A percentile compares a stretch with the other conserved stretches of the same genome.
These are phyloP conservation scores for Escovopsis sp. DNA, from an alignment of 2,329 filamentous ascomycete species.

Conservation along the genomic window DNA sequence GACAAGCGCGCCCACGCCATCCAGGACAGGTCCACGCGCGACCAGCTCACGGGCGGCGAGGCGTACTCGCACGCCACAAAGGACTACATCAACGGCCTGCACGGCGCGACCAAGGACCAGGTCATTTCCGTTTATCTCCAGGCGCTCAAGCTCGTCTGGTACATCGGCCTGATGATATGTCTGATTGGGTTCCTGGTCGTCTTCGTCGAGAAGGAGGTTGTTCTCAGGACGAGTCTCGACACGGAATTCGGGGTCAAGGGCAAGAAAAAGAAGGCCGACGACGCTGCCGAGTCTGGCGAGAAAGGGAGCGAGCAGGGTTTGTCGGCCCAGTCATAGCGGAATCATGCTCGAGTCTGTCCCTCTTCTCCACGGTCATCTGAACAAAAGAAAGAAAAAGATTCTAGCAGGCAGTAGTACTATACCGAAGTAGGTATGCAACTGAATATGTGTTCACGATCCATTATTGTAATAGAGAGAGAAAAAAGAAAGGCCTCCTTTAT, in stretches of 20 bases:
- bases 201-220: slow-evolving; percentile 2
- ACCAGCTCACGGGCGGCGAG: slow-evolving; percentile 8
- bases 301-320: no score
- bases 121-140: not conserved
- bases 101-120: not conserved
- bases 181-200: not conserved
- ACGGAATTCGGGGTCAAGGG: not conserved
- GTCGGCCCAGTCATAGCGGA: no score
- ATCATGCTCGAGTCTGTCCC: no score
- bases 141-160: slow-evolving; percentile 1
- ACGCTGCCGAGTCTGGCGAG: not conserved
- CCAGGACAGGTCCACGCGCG: slow-evolving; percentile 3
- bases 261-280: not conserved
- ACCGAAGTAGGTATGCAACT: no score
- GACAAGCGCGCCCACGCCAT: slow-evolving; percentile 4
- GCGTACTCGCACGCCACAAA: slow-evolving; percentile 21
- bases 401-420: no score
- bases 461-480: no score
- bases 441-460: no score
- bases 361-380: no score
- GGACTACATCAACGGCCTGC: slow-evolving; percentile 20
- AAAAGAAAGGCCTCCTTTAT: no score
- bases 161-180: not conserved
- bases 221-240: not conserved
- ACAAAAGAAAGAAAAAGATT: no score